Base-by-base conservation (phyloP, 2,329 filamentous ascomycete species). In the Fusarium sp. region DNA sequence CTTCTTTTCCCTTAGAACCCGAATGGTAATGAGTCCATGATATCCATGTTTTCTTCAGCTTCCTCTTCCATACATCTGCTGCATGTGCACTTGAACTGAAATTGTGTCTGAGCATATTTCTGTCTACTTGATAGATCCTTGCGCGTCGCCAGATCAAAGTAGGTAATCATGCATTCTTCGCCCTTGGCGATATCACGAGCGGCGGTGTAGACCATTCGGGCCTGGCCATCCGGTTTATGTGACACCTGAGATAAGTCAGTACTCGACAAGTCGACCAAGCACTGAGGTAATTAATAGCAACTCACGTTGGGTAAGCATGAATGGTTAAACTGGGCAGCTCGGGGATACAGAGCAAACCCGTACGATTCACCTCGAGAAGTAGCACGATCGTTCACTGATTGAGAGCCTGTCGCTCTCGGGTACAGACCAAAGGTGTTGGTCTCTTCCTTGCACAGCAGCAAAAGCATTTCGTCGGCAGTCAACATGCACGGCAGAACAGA, bases 371-470 rank as follows among this genome's bases (percentile, higher is more conserved):
- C 75, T 58, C 75, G 61, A 1, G 67, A 44, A 3, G 48, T 34
- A 23, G 54, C 59, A n/a, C 31, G 28, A 16, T 63, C 60, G 10
- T 31, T 58, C 59, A 69, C 51, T 12, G 58, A 51, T 6, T 69
- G 56, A 21, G 72, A 72, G 0, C 75, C 75, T 1, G 75, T 77
- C 0, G 62, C 19, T 12, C 59, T 67, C 7, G 68, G 69, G 39
- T 77, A 77, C 13, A 77, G 62, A 1, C 75, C 75, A 50, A 77
- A 77, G 0, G 75, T 77, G 21, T 77, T 77, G 12, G 75, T 77
- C 41, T 77, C 75, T 25, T 77, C 75, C 41, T 73, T 76, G 58
- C 75, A 77, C 26, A 77, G 59, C 12, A 77, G 41, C 9, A 65
- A 52, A 2, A 77, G 60, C 56, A 73, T 67, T 37, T 76, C 71